These are phyloP conservation scores for Leptodontidium sp. DNA, from an alignment of 2,329 filamentous ascomycete species.

Conservation along the genomic window DNA sequence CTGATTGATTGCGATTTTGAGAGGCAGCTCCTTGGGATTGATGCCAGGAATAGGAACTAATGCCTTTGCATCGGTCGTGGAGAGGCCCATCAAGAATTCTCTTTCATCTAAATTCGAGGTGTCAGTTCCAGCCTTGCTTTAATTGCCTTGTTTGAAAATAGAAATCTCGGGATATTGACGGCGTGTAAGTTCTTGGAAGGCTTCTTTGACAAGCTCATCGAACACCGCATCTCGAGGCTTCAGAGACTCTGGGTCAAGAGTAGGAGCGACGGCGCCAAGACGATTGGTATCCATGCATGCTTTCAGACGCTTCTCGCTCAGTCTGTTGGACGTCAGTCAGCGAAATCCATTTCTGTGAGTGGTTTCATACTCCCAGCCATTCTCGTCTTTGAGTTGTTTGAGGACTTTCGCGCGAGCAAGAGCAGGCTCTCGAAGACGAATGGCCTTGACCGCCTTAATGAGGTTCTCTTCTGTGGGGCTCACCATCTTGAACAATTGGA, in stretches of 20 bases:
- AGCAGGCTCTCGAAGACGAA: conserved; percentile 2
- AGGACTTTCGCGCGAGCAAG: conserved; percentile 18
- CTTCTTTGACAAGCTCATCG: conserved; percentile 1
- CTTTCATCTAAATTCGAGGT: not conserved
- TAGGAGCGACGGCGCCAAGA: not conserved
- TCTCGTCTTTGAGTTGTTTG: conserved; percentile 18
- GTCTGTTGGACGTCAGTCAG: not conserved
- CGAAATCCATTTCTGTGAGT: not conserved
- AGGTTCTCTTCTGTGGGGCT: conserved; percentile 6
- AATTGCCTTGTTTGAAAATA: not conserved
- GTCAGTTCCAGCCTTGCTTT: not conserved
- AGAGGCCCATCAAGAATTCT: conserved; percentile 18
- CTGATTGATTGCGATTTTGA: not conserved
- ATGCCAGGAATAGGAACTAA: conserved; percentile 8
- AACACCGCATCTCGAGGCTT: conserved; percentile 12
- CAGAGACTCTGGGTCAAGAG: not conserved
- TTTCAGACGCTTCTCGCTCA: conserved; percentile 23
- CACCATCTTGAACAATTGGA: not conserved
- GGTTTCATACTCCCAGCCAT: conserved; percentile 18
- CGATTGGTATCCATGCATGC: conserved; percentile 14
- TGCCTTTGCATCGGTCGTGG: not conserved
- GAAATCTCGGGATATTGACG: not conserved
- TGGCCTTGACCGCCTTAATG: conserved; percentile 3
- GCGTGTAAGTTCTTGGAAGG: not conserved
- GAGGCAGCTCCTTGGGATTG: not conserved